Base-by-base conservation (phyloP, 495 filamentous ascomycete genomes). In the Cryomyces antarcticus region DNA sequence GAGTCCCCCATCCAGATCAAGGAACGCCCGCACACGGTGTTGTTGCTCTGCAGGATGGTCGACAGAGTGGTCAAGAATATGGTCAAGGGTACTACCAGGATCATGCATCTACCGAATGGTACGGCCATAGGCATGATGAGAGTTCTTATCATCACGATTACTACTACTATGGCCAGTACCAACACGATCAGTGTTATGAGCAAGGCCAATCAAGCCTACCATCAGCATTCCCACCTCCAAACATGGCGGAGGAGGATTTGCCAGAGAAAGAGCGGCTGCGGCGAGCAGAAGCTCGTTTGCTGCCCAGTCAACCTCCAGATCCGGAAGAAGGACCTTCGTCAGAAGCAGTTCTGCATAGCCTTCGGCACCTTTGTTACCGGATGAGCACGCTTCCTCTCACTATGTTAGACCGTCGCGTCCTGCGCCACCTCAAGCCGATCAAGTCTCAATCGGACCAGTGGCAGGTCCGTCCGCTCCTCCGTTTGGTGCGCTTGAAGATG, bases 91-190 rank as follows among this genome's bases (percentile, higher is more conserved):
- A 51, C 46, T 12, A 35, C 34, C 13, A 31, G 11, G 36, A 24
- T 37, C 46, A 10, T 37, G 39, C 29, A 46, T 50, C 48, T 37
- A 28, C 39, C 46, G 34, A 58, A 41, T 54, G 53, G 12, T 47
- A 48, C 45, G 31, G 49, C 45, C 58, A 63, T 24, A 55, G 63
- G 41, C 45, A 52, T 13, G 46, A 46, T 37, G 56, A 62, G 33
- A 62, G 62, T 27, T 62, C 65, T 4, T 58, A 62, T 12, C 55
- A 64, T 42, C 45, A 52, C 13, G 46, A 46, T 38, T 57, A 62
- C 35, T 61, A 63, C 27, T 62, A 66, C 4, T 55, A 63, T 39
- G 52, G 58, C 3, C 60, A 63, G 24, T 7, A 51, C 24, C 7
- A 17, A 38, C 35, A 48, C 4, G 29, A 34, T 9, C 31, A 30